A percentile compares a stretch with the other conserved stretches of the same genome.
These are phyloP conservation scores for Collariella sp. DNA, from an alignment of 495 filamentous ascomycete genomes.

Conservation along the genomic window DNA sequence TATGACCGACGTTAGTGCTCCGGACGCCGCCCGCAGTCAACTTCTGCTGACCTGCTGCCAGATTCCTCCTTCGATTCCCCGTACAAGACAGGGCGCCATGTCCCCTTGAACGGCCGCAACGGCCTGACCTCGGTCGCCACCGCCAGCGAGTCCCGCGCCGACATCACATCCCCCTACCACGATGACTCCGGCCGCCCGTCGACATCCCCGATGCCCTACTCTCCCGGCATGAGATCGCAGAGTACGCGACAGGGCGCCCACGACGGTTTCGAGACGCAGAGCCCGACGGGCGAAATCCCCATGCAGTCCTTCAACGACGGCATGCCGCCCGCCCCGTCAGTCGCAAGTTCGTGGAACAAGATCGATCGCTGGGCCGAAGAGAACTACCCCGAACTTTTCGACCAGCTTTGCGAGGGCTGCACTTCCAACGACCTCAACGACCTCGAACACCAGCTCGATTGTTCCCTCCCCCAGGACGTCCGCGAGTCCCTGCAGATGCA, in stretches of 20 bases:
- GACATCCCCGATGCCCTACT: slow-evolving; percentile 61
- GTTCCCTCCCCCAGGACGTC: slow-evolving; percentile 86
- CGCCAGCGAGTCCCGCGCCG: slow-evolving; percentile 66
- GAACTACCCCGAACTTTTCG: slow-evolving; percentile 88
- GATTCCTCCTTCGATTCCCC: slow-evolving; percentile 82
- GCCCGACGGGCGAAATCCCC: slow-evolving; percentile 71
- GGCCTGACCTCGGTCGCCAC: slow-evolving; percentile 71
- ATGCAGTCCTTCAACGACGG: slow-evolving; percentile 96
- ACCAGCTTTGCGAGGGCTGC: slow-evolving; percentile 84
- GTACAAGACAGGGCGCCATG: slow-evolving; percentile 72
- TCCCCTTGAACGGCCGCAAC: slow-evolving; percentile 60
- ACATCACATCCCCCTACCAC: slow-evolving; percentile 63
- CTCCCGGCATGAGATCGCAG: slow-evolving; percentile 77
- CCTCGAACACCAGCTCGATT: slow-evolving; percentile 91
- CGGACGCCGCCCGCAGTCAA: not conserved
- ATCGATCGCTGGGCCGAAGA: slow-evolving; percentile 92
- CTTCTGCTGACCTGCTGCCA: slow-evolving; percentile 42
- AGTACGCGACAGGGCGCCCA: slow-evolving; percentile 49
- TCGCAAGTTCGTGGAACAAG: slow-evolving; percentile 81
- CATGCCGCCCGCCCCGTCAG: slow-evolving; percentile 78
- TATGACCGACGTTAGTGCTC: slow-evolving; percentile 48
- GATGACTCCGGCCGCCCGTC: slow-evolving; percentile 55
- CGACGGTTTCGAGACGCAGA: slow-evolving; percentile 57
- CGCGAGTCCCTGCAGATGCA: slow-evolving; percentile 85
- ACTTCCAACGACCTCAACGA: slow-evolving; percentile 95